These are phyloP conservation scores for Parastagonospora avenae DNA, from an alignment of 2,329 filamentous ascomycete genomes.

Conservation along the genomic window DNA sequence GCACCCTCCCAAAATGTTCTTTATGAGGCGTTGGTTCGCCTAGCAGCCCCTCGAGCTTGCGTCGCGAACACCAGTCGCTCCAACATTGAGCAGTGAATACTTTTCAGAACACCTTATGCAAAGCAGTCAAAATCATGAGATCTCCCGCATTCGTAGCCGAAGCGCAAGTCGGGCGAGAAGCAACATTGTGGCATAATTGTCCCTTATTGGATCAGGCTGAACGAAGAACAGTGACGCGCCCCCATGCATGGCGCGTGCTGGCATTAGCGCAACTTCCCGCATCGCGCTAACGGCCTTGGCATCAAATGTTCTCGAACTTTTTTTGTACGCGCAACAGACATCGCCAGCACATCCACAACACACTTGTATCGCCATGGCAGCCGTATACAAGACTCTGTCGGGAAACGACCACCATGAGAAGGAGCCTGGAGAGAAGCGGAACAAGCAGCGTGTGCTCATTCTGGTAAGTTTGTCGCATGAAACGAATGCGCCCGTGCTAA, in stretches of 20 bases:
- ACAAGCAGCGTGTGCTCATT: slow-evolving; percentile 74
- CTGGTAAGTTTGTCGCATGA: slow-evolving; percentile 51
- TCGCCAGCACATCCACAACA: slow-evolving; percentile 18
- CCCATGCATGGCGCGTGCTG: slow-evolving; percentile 8
- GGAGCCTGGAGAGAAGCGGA: slow-evolving; percentile 45
- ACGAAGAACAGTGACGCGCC: slow-evolving; percentile 19
- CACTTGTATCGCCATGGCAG: slow-evolving; percentile 51
- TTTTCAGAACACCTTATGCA: neutral
- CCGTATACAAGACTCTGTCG: slow-evolving; percentile 62
- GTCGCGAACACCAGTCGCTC: neutral
- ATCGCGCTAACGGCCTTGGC: slow-evolving; percentile 29
- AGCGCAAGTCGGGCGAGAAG: slow-evolving; percentile 12
- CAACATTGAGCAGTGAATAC: too few species aligned
- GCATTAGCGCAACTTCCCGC: slow-evolving; percentile 12
- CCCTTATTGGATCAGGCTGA: slow-evolving; percentile 23
- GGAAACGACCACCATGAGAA: slow-evolving; percentile 47
- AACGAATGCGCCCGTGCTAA: slow-evolving; percentile 22
- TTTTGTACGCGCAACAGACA: slow-evolving; percentile 17
- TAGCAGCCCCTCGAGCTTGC: slow-evolving; percentile 12
- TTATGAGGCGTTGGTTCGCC: slow-evolving; percentile 24
- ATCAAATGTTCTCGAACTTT: slow-evolving; percentile 33
- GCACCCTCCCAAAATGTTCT: slow-evolving; percentile 8
- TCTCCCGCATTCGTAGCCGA: neutral
- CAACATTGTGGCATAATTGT: slow-evolving; percentile 9
- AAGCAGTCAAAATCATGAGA: neutral